Base-by-base conservation (phyloP, 805 yeast species). In the Barnettozyma botsteinii region DNA sequence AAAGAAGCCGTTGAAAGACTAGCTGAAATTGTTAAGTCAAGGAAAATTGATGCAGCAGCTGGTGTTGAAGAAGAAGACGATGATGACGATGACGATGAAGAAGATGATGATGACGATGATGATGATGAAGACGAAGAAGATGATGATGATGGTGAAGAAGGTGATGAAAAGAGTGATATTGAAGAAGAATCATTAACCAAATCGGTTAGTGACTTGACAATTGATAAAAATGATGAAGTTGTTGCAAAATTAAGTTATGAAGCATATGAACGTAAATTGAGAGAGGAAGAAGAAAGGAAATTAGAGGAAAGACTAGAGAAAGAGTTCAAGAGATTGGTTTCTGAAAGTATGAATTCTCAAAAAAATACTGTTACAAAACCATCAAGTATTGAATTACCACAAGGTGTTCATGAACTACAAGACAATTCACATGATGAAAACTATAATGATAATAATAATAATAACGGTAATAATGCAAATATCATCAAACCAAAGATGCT, bases 241-340 rank as follows among this genome's bases (percentile, higher is more conserved):
- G 60, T 53, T 9, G 59, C 52, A 21, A 62, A 65, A 37, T 53
- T 65, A 26, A 57, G 61, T 35, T 59, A 58, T 35, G 66, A 66
- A 37, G 69, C 66, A 21, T 67, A 61, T 44, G 68, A 64, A 34
- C 51, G 52, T 20, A 66, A 60, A 38, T 42, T 66, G 20, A 54
- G 51, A 37, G 61, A 57, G 23, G 67, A 64, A 29, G 74, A 69
- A 38, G 75, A 73, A 41, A 57, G 53, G 24, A 67, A 67, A 44
- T 67, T 75, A 21, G 72, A 67, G 24, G 73, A 69, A 4, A 75
- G 71, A 26, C 47, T 83, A 35, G 86, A 80, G 28, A 67, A 61
- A 37, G 83, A 81, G 49, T 74, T 77, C 44, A 72, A 72, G 42
- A 63, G 59, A 37, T 57, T 81, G 52, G 64, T 79, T 44, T 51